These are phyloP conservation scores for Xylaria curta DNA, from an alignment of 495 filamentous ascomycete species.

Conservation along the genomic window DNA sequence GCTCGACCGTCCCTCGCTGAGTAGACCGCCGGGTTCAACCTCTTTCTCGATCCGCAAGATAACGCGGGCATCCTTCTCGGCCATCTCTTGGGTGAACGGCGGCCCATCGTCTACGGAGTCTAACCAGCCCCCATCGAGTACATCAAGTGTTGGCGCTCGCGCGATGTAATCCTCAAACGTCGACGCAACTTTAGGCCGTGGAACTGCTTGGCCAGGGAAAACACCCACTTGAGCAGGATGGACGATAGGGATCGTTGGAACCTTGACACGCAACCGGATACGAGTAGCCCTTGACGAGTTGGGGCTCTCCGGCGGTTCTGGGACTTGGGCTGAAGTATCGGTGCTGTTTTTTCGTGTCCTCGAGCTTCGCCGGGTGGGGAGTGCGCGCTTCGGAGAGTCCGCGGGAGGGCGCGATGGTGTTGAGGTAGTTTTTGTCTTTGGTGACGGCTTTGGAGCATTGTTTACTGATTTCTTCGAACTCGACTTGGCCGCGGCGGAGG, in stretches of 20 bases:
- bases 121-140: constrained; percentile 57
- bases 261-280: constrained; percentile 46
- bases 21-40: constrained; percentile 72
- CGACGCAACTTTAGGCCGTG: constrained; percentile 52
- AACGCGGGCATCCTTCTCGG: constrained; percentile 57
- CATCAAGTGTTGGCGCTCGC: constrained; percentile 49
- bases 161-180: constrained; percentile 61
- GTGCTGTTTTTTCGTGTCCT: constrained; percentile 30
- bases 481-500: constrained; percentile 42
- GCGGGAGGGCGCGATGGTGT: constrained; percentile 40
- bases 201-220: constrained; percentile 36
- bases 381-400: constrained; percentile 44
- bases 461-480: constrained; percentile 33
- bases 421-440: constrained; percentile 43
- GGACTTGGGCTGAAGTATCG: constrained; percentile 32
- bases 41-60: constrained; percentile 72
- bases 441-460: constrained; percentile 36
- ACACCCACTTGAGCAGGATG: constrained; percentile 60
- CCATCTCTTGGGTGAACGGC: constrained; percentile 57
- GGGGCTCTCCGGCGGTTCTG: constrained; percentile 37
- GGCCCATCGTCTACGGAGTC: constrained; percentile 60
- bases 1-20: constrained; percentile 74
- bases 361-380: constrained; percentile 47
- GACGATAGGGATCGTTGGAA: constrained; percentile 55
- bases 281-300: constrained; percentile 47